phyloP scores from a whole-genome alignment of 352 stramenopile genomes.

The Phytophthora sojae region DNA sequence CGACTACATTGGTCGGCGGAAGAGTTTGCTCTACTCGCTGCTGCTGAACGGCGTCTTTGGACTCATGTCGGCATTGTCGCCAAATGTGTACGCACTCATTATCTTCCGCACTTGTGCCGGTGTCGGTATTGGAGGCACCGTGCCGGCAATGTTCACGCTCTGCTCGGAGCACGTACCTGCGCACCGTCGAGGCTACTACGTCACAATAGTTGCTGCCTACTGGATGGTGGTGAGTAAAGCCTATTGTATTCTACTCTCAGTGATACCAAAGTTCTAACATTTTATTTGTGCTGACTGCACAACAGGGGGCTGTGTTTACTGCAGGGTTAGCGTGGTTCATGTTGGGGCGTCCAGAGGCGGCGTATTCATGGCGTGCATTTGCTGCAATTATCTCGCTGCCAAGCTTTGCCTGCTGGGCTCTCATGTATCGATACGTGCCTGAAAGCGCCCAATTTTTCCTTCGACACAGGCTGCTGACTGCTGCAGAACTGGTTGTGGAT shows the following conservation, averaged over 20 bases:
- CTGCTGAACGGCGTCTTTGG: slow-evolving; percentile 84
- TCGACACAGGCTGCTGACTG: slow-evolving; percentile 55
- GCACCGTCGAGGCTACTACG: slow-evolving; percentile 74
- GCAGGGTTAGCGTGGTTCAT: slow-evolving; percentile 86
- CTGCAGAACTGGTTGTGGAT: slow-evolving; percentile 68
- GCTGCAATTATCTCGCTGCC: slow-evolving; percentile 76
- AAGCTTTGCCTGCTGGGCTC: slow-evolving; percentile 65
- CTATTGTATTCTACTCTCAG: neutral
- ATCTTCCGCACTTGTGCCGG: slow-evolving; percentile 65
- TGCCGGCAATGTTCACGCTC: slow-evolving; percentile 89
- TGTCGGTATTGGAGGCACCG: slow-evolving; percentile 79
- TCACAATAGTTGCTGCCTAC: slow-evolving; percentile 90
- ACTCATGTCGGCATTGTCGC: slow-evolving; percentile 74
- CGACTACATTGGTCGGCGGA: slow-evolving; percentile 80
- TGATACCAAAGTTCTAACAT: neutral
- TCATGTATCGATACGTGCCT: slow-evolving; percentile 79
- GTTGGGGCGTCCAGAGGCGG: slow-evolving; percentile 50
- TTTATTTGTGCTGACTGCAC: neutral
- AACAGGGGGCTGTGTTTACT: slow-evolving; percentile 84
- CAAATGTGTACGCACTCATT: slow-evolving; percentile 73
- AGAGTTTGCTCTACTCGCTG: slow-evolving; percentile 79
- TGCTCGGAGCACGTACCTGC: slow-evolving; percentile 89
- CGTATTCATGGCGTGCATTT: slow-evolving; percentile 80
- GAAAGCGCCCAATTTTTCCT: slow-evolving; percentile 85
- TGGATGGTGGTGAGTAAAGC: slow-evolving; percentile 86